These are phyloP conservation scores for Carex kokanica DNA, from an alignment of 176 grass and related monocot genomes.

Conservation along the genomic window DNA sequence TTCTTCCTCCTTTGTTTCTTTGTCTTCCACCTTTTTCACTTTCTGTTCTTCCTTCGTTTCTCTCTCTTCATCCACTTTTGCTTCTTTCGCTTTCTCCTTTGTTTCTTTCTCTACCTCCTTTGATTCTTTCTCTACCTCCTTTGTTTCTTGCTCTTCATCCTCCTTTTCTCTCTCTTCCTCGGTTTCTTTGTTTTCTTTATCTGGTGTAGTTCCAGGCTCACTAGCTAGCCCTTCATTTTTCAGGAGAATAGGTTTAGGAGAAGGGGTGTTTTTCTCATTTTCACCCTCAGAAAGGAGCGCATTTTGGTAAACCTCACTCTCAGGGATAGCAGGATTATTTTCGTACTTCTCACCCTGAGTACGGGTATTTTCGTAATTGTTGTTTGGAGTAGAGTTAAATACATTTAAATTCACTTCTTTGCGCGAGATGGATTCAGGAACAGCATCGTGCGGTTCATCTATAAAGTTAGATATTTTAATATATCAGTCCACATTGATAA, in stretches of 20 bases:
- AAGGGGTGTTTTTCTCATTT: conserved; percentile 5
- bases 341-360: neutral
- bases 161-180: conserved; percentile 8
- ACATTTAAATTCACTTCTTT: conserved; percentile 33
- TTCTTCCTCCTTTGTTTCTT: conserved; percentile 19
- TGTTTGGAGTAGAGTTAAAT: neutral
- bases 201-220: conserved; percentile 28
- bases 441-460: conserved; percentile 52
- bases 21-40: conserved; percentile 2
- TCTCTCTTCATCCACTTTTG: conserved; percentile 4
- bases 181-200: conserved; percentile 30
- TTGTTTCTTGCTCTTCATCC: conserved; percentile 5
- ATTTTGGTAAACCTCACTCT: conserved; percentile 33
- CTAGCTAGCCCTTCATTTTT: conserved; percentile 13
- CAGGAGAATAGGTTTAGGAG: conserved; percentile 23
- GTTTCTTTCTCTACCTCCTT: neutral
- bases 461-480: conserved; percentile 21
- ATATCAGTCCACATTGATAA: neutral
- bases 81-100: conserved; percentile 10
- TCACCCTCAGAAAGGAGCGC: conserved; percentile 12
- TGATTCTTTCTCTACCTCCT: no score
- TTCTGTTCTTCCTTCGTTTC: conserved; percentile 14
- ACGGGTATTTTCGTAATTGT: conserved; percentile 10
- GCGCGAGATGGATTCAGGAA: conserved; percentile 18
- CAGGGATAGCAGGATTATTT: conserved; percentile 7